phyloP scores from a whole-genome alignment of 169 alveolate genomes.

The Cystoisospora suis region DNA sequence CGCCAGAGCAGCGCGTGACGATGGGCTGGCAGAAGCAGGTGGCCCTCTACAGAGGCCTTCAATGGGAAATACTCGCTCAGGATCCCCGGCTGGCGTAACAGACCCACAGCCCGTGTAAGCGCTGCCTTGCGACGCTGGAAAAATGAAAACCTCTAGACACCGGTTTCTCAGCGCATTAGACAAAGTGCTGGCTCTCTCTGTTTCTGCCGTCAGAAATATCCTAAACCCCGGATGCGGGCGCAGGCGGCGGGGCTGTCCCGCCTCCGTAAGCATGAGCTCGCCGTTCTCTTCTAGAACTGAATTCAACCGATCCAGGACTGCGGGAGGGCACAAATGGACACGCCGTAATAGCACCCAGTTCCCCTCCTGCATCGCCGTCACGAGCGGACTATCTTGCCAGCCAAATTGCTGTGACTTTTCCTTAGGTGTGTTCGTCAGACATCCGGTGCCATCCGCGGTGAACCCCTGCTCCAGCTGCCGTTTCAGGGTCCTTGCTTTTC shows the following conservation, averaged over 20 bases:
- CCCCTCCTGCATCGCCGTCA: slow-evolving; percentile 94
- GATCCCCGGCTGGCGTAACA: too few relatives aligned
- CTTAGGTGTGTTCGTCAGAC: background rate
- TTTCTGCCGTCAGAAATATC: slow-evolving; percentile 96
- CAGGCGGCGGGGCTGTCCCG: slow-evolving; percentile 74
- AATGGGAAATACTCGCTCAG: too few relatives aligned
- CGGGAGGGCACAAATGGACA: slow-evolving; percentile 95
- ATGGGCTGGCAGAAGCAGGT: too few relatives aligned
- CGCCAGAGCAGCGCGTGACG: too few relatives aligned
- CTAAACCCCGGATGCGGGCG: slow-evolving; percentile 90
- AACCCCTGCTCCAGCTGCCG: background rate
- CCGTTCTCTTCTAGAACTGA: slow-evolving; percentile 89
- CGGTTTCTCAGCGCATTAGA: slow-evolving; percentile 97
- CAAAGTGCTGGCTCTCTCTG: slow-evolving; percentile 95
- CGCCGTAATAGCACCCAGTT: slow-evolving; percentile 93
- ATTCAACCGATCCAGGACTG: slow-evolving; percentile 97
- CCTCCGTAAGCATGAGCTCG: slow-evolving; percentile 53
- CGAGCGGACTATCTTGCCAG: slow-evolving; percentile 98
- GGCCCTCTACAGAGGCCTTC: too few relatives aligned
- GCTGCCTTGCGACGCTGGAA: slow-evolving; percentile 22
- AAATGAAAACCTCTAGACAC: slow-evolving; percentile 95
- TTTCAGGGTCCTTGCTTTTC: background rate
- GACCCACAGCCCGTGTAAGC: too few relatives aligned
- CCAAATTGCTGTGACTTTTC: slow-evolving; percentile 79
- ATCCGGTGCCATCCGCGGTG: background rate